These are phyloP conservation scores for Pichia terricola DNA, from an alignment of 1,139 yeast genomes.

Conservation along the genomic window DNA sequence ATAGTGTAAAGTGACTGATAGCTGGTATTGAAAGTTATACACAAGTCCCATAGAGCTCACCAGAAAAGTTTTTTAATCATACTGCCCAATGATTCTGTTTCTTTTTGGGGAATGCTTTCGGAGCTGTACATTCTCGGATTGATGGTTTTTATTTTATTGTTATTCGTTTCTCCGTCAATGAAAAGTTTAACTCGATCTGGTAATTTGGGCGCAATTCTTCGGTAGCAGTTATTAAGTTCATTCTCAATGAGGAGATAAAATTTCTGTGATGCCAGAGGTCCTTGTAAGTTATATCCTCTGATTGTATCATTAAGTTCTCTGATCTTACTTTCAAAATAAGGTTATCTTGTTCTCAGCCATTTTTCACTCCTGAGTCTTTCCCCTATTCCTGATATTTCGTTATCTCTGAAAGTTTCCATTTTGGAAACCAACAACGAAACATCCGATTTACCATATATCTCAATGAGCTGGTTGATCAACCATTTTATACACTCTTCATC, in stretches of 20 bases:
- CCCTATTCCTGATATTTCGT: slow-evolving; percentile 8
- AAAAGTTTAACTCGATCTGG: slow-evolving; percentile 18
- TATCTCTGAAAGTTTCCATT: slow-evolving; percentile 11
- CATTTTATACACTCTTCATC: slow-evolving; percentile 36
- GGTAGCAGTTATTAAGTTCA: slow-evolving; percentile 39
- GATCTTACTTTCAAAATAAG: slow-evolving; percentile 37
- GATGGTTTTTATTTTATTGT: slow-evolving; percentile 5
- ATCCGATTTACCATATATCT: slow-evolving; percentile 15
- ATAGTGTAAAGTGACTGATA: too few species aligned
- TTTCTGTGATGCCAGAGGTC: slow-evolving; percentile 69
- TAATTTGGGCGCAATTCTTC: slow-evolving; percentile 23
- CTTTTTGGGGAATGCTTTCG: slow-evolving; percentile 11
- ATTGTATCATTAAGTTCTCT: slow-evolving; percentile 47
- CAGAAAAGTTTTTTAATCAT: slow-evolving; percentile 7
- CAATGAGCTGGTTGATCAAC: slow-evolving; percentile 27
- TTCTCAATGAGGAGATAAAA: slow-evolving; percentile 44
- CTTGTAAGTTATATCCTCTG: slow-evolving; percentile 69
- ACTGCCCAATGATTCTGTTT: slow-evolving; percentile 22
- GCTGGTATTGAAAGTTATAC: too few species aligned
- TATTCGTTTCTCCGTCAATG: background rate
- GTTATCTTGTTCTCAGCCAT: slow-evolving; percentile 33
- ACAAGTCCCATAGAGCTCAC: background rate
- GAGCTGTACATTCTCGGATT: slow-evolving; percentile 2
- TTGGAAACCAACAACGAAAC: slow-evolving; percentile 11
- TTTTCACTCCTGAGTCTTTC: slow-evolving; percentile 15